Evolutionary conservation across 768 basidiomycete genomes (phyloP), one percentile per base, ranked within the genome.

Genomic region (Pisolithus albus): DNA sequence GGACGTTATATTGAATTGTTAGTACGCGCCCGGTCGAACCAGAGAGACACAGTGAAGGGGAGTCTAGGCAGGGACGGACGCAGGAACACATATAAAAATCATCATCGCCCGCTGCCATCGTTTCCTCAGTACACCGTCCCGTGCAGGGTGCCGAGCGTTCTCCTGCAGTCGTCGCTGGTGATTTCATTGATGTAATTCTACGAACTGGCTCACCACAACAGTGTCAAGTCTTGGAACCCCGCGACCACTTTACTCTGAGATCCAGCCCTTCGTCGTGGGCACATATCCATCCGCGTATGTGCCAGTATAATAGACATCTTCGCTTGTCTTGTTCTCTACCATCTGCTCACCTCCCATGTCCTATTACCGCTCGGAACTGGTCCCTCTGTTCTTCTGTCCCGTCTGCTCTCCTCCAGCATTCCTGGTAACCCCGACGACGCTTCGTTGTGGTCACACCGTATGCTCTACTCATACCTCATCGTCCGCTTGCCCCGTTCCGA

Each of bases 361-460:
- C 50, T 59, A 23, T 23, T 23, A 61, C 1, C 53, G 55, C 10
- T 52, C 57, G 34, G 59, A 59, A 56, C 61, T 76, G 56, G 57
- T 68, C 48, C 59, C 71, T 36, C 61, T 80, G 50, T 70, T 85
- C 51, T 51, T 53, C 49, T 89, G 88, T 61, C 75, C 80, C 3
- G 61, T 79, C 65, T 88, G 87, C 58, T 48, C 60, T 1, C 62
- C 67, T 7, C 53, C 64, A 1, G 38, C 64, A 21, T 50, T 68
- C 49, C 71, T 83, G 21, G 52, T 59, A 21, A 62, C 70, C 4
- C 83, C 84, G 2, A 70, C 78, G 34, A 78, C 74, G 8, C 82
- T 95, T 38, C 78, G 73, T 59, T 96, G 92, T 61, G 92, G 92
- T 49, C 92, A 96, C 64, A 77, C 91, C 19, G 56, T 94, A 55